Evolutionary conservation across 768 basidiomycete species (phyloP), one percentile per base, ranked within the genome.

Genomic region (Mycena capillaripes): DNA sequence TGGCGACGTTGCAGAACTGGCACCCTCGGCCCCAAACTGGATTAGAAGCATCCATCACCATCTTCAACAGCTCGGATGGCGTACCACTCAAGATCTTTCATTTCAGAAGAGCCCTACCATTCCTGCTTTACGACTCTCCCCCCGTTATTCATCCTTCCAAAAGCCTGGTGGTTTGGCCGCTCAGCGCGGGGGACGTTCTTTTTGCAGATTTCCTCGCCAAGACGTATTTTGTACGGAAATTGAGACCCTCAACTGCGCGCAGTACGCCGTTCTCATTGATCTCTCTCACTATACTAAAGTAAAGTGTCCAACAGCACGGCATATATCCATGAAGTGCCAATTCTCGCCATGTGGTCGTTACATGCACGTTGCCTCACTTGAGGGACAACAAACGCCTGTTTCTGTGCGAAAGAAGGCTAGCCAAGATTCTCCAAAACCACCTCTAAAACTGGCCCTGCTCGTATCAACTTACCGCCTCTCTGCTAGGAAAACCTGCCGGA

Each of bases 301-400:
- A 44, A 21, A 59, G 38, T 27, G 11, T 30, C 36, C 2, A 12
- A 36, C 29, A 80, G 79, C 78, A 8, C 76, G 78, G 6, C 78
- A 78, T 40, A 71, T 81, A 12, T 79, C 74, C 62, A 74, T 80
- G 67, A 79, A 81, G 62, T 66, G 72, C 52, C 72, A 72, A 23
- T 81, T 81, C 69, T 81, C 80, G 2, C 52, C 65, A 3, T 79
- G 76, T 65, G 78, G 79, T 5, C 40, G 34, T 21, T 79, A 70
- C 59, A 29, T 81, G 10, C 79, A 81, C 56, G 65, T 80, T 29
- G 78, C 78, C 2, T 79, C 78, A 23, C 75, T 81, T 16, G 80
- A 81, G 66, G 79, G 63, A 10, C 76, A 76, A 56, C 32, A 56
- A 34, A 72, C 50, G 46, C 69, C 76, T 17, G 40, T 38, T 9